These are phyloP conservation scores for Puccinia sorghi DNA, from an alignment of 1,284 basidiomycete species.

Conservation along the genomic window DNA sequence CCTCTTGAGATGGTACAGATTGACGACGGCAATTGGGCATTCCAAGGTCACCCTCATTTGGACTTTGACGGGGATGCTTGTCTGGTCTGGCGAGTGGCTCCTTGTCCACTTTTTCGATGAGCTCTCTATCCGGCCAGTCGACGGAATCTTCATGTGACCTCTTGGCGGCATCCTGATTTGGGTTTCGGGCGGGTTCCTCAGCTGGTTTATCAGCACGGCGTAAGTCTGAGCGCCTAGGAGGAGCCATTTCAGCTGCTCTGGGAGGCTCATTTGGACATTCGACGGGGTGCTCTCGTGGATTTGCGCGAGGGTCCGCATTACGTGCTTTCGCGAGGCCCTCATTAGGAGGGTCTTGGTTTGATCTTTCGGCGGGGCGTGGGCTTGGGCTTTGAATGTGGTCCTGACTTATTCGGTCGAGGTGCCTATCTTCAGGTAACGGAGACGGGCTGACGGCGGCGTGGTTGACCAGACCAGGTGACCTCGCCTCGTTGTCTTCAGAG, in stretches of 20 bases:
- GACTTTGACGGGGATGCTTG: neutral
- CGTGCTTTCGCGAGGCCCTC: neutral
- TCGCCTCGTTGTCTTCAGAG: neutral
- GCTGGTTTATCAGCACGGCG: no score
- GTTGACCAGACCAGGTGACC: neutral
- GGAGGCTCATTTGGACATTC: neutral
- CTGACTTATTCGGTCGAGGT: no score
- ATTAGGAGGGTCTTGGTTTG: neutral
- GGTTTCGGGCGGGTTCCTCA: no score
- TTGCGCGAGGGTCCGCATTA: neutral
- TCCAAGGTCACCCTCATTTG: no score
- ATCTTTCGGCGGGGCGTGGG: neutral
- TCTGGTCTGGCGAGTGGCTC: neutral
- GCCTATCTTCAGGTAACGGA: no score
- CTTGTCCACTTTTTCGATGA: neutral
- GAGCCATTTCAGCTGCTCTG: no score
- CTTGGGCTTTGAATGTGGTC: neutral
- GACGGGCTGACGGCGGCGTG: neutral
- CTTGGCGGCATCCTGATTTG: neutral
- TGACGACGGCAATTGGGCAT: no score
- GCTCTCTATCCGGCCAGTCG: neutral
- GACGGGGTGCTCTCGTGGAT: neutral
- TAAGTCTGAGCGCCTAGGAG: no score
- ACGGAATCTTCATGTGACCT: neutral
- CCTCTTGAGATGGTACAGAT: neutral